Base-by-base conservation (phyloP, 1,284 basidiomycete species). In the Cryptococcus floricola region DNA sequence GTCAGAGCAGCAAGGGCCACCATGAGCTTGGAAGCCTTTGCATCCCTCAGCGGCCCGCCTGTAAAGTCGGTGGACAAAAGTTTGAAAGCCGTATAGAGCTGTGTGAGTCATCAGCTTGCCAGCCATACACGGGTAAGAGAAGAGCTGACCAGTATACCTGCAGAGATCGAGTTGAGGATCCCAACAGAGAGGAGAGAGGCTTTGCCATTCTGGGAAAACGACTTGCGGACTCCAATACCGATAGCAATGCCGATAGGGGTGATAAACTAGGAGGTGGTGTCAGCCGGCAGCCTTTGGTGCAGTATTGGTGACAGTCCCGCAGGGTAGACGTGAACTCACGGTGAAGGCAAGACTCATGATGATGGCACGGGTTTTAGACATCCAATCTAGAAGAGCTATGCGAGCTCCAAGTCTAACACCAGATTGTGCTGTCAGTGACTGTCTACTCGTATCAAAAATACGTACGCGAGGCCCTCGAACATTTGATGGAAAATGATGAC, bases 401-500 rank as follows among this genome's bases (percentile, higher is more conserved):
- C 69, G 61, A 3, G 69, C 63, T 3, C 67, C 69, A n/a, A 71
- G 61, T 4, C 49, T 46, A 39, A 34, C 10, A 8, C n/a, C 5
- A 12, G 23, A 23, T 2, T 23, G 23, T 3, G 23, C 23, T 23
- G 23, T 23, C 23, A 23, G 23, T 23, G 23, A 23, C 23, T 23
- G 23, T 23, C 23, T n/a, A 39, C 13, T n/a, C 13, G 27, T 9
- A 14, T 1, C 2, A 16, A 43, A 18, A 14, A 38, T 1, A 57
- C 55, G 52, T 48, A 57, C 53, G 43, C 43, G 2, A 57, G 46
- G 18, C 68, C 68, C 56, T 68, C 68, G 34, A 70, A 68, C 59
- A 70, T 61, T 54, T 70, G 70, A 56, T 71, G 70, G 60, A 71
- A 71, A 16, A 71, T 59, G 49, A 71, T 56, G 25, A 59, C 57